A percentile compares a stretch with the other conserved stretches of the same genome.
phyloP scores from a whole-genome alignment of 2,329 filamentous ascomycete genomes.

The Daldinia sp. region DNA sequence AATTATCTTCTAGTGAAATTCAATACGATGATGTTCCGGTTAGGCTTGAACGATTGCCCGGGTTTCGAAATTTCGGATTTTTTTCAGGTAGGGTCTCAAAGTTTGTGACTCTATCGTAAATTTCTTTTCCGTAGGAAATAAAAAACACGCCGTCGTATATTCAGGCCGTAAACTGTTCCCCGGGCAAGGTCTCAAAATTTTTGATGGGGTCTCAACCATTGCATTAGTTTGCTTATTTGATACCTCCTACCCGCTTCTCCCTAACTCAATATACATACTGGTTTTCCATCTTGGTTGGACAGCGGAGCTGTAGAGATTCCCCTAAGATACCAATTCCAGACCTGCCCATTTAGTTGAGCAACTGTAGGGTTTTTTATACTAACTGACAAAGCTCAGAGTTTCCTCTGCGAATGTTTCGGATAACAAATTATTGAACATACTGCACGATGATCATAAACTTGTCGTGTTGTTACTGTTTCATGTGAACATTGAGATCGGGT shows the following conservation, averaged over 20 bases:
- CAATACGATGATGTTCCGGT: background rate
- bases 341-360: background rate
- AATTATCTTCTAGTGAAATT: background rate
- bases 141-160: too few relatives aligned
- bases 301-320: background rate
- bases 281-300: too few relatives aligned
- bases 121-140: too few relatives aligned
- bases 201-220: too few relatives aligned
- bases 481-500: too few relatives aligned
- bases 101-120: too few relatives aligned
- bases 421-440: background rate
- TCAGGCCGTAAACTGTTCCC: too few relatives aligned
- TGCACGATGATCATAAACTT: background rate
- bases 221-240: background rate
- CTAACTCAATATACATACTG: too few relatives aligned
- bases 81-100: too few relatives aligned
- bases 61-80: too few relatives aligned
- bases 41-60: too few relatives aligned
- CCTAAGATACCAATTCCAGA: background rate
- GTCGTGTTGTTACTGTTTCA: background rate
- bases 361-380: background rate
- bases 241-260: background rate
- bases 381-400: conserved; percentile 2
- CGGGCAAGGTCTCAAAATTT: too few relatives aligned
- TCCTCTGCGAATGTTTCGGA: background rate